Evolutionary conservation across 805 yeast genomes (phyloP).

Genomic region (Danielia reshetovae): DNA sequence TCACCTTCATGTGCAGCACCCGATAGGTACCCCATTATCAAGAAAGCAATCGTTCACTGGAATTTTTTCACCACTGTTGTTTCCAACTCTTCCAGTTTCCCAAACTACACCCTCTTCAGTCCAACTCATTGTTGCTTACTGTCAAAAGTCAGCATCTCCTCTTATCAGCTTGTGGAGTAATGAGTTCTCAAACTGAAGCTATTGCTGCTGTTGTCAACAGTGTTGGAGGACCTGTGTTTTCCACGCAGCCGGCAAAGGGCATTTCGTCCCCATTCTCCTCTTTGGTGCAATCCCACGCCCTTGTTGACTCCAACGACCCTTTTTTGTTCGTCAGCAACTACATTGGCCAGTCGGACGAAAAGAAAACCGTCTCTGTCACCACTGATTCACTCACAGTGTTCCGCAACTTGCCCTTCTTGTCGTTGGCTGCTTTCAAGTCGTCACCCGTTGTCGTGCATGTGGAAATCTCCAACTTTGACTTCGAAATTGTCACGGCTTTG

Average conservation of each 20-base stretch:
- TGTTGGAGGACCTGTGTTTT: conserved; percentile 33
- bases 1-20: background rate
- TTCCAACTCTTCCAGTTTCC: too few relatives aligned
- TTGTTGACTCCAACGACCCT: conserved; percentile 52
- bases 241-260: conserved; percentile 46
- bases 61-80: too few relatives aligned
- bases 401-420: conserved; percentile 57
- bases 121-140: too few relatives aligned
- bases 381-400: conserved; percentile 53
- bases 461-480: conserved; percentile 58
- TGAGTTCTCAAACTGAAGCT: conserved; percentile 13
- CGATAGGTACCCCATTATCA: background rate
- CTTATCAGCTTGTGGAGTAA: background rate
- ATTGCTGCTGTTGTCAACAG: conserved; percentile 20
- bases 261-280: conserved; percentile 30
- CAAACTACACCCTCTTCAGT: too few relatives aligned
- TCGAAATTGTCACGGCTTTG: conserved; percentile 62
- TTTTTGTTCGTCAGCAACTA: conserved; percentile 40
- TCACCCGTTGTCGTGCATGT: conserved; percentile 57
- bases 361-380: conserved; percentile 40
- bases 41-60: too few relatives aligned
- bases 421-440: conserved; percentile 30
- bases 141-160: too few relatives aligned
- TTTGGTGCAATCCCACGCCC: conserved; percentile 20
- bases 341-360: conserved; percentile 11